phyloP scores from a whole-genome alignment of 2,329 filamentous ascomycete species.

The Chaetomium sp. region DNA sequence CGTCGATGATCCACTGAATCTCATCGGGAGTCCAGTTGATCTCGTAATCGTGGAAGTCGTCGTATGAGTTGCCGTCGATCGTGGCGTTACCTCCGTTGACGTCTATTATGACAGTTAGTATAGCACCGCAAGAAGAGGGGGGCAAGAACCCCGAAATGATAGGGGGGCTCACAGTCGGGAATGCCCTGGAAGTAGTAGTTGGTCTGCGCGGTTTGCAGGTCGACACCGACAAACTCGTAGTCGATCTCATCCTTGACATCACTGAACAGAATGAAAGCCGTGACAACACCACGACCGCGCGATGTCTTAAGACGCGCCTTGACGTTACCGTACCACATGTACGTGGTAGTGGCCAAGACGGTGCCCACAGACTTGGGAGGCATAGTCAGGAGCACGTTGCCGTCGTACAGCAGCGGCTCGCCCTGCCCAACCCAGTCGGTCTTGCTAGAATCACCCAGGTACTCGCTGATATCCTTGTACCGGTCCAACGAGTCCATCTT shows the following conservation, averaged over 20 bases:
- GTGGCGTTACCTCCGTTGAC: slow-evolving; percentile 67
- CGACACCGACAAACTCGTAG: slow-evolving; percentile 85
- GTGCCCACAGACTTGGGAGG: slow-evolving; percentile 77
- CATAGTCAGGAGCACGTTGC: slow-evolving; percentile 82
- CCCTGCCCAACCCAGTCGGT: slow-evolving; percentile 89
- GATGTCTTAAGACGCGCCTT: slow-evolving; percentile 79
- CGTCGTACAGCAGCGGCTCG: slow-evolving; percentile 59
- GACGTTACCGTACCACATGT: slow-evolving; percentile 97
- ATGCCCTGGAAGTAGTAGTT: slow-evolving; percentile 98
- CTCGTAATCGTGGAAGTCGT: slow-evolving; percentile 81
- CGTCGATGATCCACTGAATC: slow-evolving; percentile 84
- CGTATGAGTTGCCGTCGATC: slow-evolving; percentile 56
- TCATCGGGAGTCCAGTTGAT: slow-evolving; percentile 86
- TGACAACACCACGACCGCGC: slow-evolving; percentile 83
- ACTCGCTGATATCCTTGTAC: slow-evolving; percentile 66
- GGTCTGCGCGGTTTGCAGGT: slow-evolving; percentile 73
- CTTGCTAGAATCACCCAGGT: slow-evolving; percentile 73
- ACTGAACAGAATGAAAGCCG: slow-evolving; percentile 89
- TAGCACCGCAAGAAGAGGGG: background rate
- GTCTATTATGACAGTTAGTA: slow-evolving; percentile 44
- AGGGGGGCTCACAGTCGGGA: slow-evolving; percentile 64
- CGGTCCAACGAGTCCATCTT: slow-evolving; percentile 66
- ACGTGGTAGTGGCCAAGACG: slow-evolving; percentile 72
- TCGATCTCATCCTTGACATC: slow-evolving; percentile 98
- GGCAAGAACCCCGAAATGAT: background rate